Base-by-base conservation (phyloP, 2,329 filamentous ascomycete genomes). In the Bipolaris gigantea region DNA sequence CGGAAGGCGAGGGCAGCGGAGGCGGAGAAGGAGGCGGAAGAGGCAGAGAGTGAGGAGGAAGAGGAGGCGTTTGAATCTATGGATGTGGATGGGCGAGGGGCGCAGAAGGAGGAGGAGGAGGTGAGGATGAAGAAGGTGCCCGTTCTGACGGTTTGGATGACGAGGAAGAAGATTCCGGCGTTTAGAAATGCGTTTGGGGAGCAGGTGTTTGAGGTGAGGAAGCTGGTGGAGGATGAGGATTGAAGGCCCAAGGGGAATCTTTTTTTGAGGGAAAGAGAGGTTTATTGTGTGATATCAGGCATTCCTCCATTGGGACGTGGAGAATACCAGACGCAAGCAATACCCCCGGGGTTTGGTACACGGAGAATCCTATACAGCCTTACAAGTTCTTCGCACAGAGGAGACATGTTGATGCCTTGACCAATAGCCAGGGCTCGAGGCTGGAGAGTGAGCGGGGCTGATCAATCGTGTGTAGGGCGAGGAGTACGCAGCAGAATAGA, bases 131-230 rank as follows among this genome's bases (percentile, higher is more conserved):
- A 44, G 30, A 61, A 43, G 9, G 33, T 56, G 15, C 63, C 64
- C 0, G 59, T 67, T 10, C 42, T 67, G 2, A 66, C 63, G 1
- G 48, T 65, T 2, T 67, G 65, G 65, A 52, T 67, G 41, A 61
- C 59, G 15, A 62, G 45, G 48, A 62, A 47, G 36, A 47, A 30
- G 25, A 59, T 66, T 35, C 40, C 54, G 2, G 56, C 42, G 7
- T 64, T 66, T 32, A 51, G 44, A 32, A 50, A 55, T 2, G 58
- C 48, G 7, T 66, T 66, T 47, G 63, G 63, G 16, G 63, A 66
- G 45, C 55, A 65, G 19, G 35, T 38, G 18, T 53, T 63, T n/a
- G 7, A 19, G 0, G 62, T 62, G 11, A 39, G 44, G 33, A 52
- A 18, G 15, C 10, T 56, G 18, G 40, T 38, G 18, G 18, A 42